Conservation (phyloP, 192 early-diverging fungal genomes). For the Lunasporangiospora selenospora region DNA sequence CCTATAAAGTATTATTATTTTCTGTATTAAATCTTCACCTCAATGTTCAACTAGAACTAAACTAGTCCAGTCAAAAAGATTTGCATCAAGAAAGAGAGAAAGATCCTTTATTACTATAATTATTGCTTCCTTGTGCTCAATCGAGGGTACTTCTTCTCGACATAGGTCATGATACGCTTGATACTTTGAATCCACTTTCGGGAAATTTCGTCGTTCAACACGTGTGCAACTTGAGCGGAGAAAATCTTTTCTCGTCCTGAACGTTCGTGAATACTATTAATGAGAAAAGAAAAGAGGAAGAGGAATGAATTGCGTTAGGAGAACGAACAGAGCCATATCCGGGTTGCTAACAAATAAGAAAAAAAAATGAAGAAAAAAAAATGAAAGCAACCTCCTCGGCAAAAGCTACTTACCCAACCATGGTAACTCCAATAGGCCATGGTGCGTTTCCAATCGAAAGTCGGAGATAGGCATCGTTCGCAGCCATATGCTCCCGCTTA, state of each 20-base stretch:
- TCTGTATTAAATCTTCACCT: not conserved
- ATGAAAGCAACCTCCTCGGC: not conserved
- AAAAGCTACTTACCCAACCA: constrained; percentile 76
- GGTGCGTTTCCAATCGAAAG: constrained; percentile 97
- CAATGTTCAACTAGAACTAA: too few relatives aligned
- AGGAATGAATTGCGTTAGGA: not conserved
- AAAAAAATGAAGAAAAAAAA: not conserved
- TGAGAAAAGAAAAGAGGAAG: not conserved
- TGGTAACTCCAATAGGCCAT: constrained; percentile 97
- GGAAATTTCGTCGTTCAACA: constrained; percentile 94
- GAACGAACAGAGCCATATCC: not conserved
- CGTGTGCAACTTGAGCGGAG: constrained; percentile 94
- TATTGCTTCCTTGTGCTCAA: too few relatives aligned
- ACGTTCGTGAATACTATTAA: constrained; percentile 94
- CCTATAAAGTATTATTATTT: too few relatives aligned
- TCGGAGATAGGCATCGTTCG: constrained; percentile 92
- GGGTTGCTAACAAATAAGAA: constrained; percentile 1
- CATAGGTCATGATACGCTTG: constrained; percentile 97
- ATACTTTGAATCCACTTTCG: constrained; percentile 99
- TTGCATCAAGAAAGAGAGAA: too few relatives aligned
- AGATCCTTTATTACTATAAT: too few relatives aligned
- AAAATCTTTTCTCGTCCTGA: constrained; percentile 97
- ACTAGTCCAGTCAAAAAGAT: too few relatives aligned
- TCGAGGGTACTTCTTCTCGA: constrained; percentile 88
- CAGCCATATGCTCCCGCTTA: constrained; percentile 87